Conservation (phyloP, 2,329 filamentous ascomycete species). For the Pseudodiploospora longispora region DNA sequence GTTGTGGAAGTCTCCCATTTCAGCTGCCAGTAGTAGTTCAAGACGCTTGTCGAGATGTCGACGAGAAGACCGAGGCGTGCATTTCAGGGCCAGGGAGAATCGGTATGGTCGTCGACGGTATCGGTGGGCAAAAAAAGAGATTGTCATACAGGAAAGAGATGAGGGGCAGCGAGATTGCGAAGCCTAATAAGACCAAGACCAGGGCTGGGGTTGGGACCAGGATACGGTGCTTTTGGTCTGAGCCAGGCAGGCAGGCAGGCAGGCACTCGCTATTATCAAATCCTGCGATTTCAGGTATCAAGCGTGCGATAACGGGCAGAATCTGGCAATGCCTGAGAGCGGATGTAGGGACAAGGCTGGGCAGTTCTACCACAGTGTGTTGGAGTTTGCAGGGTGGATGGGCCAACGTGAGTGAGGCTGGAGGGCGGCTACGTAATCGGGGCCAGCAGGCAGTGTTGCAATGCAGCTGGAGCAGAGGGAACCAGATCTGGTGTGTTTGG, state of each 20-base stretch:
- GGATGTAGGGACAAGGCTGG: not conserved
- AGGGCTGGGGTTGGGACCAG: no score
- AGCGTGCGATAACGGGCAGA: not conserved
- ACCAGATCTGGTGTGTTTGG: not conserved
- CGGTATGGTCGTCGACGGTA: not conserved
- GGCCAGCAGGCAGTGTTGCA: no score
- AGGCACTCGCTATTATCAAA: no score
- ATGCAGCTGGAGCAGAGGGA: no score
- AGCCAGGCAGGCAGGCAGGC: no score
- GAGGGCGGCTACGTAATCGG: not conserved
- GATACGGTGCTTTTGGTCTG: no score
- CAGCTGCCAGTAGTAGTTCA: not conserved
- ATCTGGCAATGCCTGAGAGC: not conserved
- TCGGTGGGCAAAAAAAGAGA: not conserved
- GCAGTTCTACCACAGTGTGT: conserved; percentile 2
- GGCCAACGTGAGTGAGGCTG: not conserved
- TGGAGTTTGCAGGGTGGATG: not conserved
- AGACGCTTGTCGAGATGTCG: conserved; percentile 1
- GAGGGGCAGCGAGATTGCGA: no score
- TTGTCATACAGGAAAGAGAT: no score
- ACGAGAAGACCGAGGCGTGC: conserved; percentile 1
- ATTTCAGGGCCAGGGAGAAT: conserved; percentile 5
- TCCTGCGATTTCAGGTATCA: no score
- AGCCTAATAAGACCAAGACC: no score
- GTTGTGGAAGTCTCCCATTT: conserved; percentile 7